A percentile compares a stretch with the other conserved stretches of the same genome.
Conservation (phyloP, 352 stramenopile genomes). For the Phytophthora nicotianae region DNA sequence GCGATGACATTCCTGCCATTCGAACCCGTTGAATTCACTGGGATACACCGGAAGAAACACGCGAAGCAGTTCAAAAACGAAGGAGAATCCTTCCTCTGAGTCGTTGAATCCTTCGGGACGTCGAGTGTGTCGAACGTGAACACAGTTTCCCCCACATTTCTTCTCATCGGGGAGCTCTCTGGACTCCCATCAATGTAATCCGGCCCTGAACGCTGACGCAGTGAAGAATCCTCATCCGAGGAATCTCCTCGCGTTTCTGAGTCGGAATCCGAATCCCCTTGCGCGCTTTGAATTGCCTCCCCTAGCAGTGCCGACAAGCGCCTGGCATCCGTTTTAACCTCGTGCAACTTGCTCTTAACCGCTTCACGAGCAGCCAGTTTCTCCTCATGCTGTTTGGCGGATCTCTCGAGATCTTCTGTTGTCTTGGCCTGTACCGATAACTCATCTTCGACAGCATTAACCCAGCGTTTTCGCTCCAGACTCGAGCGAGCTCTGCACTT, state of each 20-base stretch:
- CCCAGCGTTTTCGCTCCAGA: slow-evolving; percentile 72
- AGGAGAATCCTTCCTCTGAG: slow-evolving; percentile 4
- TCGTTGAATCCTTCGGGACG: slow-evolving; percentile 33
- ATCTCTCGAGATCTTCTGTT: slow-evolving; percentile 39
- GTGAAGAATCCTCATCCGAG: slow-evolving; percentile 8
- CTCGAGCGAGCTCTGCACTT: slow-evolving; percentile 62
- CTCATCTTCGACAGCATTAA: slow-evolving; percentile 70
- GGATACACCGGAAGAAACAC: slow-evolving; percentile 47
- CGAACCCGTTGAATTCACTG: slow-evolving; percentile 11
- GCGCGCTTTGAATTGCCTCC: slow-evolving; percentile 51
- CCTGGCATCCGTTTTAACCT: slow-evolving; percentile 56
- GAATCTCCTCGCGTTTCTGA: slow-evolving; percentile 38
- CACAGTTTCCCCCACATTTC: slow-evolving; percentile 25
- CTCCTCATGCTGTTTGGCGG: slow-evolving; percentile 44
- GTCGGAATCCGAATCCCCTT: slow-evolving; percentile 28
- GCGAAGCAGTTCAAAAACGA: slow-evolving; percentile 26
- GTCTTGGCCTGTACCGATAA: slow-evolving; percentile 37
- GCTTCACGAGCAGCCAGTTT: slow-evolving; percentile 44
- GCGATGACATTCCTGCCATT: slow-evolving; percentile 31
- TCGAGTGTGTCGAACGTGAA: slow-evolving; percentile 44
- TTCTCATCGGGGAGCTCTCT: slow-evolving; percentile 75
- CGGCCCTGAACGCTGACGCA: slow-evolving; percentile 27
- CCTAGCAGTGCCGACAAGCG: slow-evolving; percentile 51
- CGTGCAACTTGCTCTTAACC: slow-evolving; percentile 59
- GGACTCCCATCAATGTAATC: slow-evolving; percentile 66